Conservation (phyloP, 2,329 filamentous ascomycete species). For the Ophiocordyceps robertsii region DNA sequence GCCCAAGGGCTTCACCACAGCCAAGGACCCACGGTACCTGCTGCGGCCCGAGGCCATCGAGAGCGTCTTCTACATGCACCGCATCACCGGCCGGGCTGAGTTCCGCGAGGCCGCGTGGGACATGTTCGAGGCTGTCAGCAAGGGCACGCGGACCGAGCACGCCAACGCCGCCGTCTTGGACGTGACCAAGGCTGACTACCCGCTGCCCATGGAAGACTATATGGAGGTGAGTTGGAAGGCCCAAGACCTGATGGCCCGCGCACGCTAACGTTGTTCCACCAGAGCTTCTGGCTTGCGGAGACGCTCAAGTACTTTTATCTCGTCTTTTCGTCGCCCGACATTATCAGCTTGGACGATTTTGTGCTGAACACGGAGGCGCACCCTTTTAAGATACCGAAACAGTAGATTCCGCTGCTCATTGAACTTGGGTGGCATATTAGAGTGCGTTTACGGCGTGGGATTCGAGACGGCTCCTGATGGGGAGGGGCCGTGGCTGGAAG, state of each 20-base stretch:
- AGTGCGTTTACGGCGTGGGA: too few relatives aligned
- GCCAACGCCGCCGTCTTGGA: constrained; percentile 53
- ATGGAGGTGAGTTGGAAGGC: constrained; percentile 44
- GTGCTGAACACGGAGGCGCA: constrained; percentile 20
- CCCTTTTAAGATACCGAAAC: constrained; percentile 35
- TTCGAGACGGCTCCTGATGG: too few relatives aligned
- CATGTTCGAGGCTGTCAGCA: constrained; percentile 53
- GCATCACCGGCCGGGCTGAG: constrained; percentile 50
- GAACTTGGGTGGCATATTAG: too few relatives aligned
- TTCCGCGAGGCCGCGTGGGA: constrained; percentile 58
- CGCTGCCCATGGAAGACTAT: constrained; percentile 16
- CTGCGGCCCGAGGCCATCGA: constrained; percentile 68
- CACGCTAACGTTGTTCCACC: constrained; percentile 36
- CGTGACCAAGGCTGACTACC: constrained; percentile 23
- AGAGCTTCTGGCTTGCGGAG: constrained; percentile 77
- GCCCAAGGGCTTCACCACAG: constrained; percentile 39
- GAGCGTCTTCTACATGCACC: constrained; percentile 65
- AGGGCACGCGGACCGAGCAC: constrained; percentile 41
- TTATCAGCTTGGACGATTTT: constrained; percentile 26
- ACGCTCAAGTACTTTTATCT: constrained; percentile 70
- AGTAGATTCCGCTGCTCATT: neutral
- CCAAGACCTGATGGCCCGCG: neutral
- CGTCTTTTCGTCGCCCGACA: constrained; percentile 46
- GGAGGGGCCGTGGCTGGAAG: too few relatives aligned
- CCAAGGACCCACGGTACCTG: constrained; percentile 45